A percentile compares a stretch with the other conserved stretches of the same genome.
phyloP scores from a whole-genome alignment of 2,329 filamentous ascomycete species.

The Sporothrix curviconia region DNA sequence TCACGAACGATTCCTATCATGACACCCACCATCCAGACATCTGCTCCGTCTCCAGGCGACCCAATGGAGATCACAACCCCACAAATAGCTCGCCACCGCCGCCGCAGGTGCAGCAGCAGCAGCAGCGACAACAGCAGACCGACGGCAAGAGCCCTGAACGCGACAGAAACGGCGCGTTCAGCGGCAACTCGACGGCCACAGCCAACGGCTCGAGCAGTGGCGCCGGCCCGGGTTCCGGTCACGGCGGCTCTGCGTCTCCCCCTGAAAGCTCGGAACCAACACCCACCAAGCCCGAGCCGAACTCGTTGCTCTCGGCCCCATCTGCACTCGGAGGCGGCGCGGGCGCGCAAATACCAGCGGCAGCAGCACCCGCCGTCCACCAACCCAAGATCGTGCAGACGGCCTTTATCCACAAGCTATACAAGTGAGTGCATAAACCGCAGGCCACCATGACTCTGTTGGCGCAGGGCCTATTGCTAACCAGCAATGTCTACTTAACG shows the following conservation, averaged over 20 bases:
- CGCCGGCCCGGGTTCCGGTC: conserved; percentile 25
- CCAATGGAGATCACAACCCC: conserved; percentile 57
- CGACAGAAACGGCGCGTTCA: conserved; percentile 29
- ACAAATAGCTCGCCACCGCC: conserved; percentile 39
- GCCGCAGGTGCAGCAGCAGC: conserved; percentile 28
- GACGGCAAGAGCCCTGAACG: conserved; percentile 34
- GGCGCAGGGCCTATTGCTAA: no score
- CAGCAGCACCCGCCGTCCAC: conserved; percentile 69
- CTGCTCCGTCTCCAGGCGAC: conserved; percentile 50
- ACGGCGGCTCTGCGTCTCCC: conserved; percentile 20
- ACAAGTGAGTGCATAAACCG: conserved; percentile 64
- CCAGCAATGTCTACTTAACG: no score
- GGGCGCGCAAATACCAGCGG: conserved; percentile 28
- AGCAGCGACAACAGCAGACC: no score
- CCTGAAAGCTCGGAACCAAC: conserved; percentile 14
- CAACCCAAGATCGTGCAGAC: conserved; percentile 98
- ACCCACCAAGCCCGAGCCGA: conserved; percentile 12
- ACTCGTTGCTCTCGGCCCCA: not conserved
- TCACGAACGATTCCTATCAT: conserved; percentile 52
- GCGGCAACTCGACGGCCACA: not conserved
- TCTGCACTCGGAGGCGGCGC: conserved; percentile 34
- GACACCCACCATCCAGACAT: conserved; percentile 52
- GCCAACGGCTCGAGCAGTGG: conserved; percentile 14
- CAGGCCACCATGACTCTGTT: not conserved
- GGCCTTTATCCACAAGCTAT: conserved; percentile 97